Base-by-base conservation (phyloP, 2,329 filamentous ascomycete species). In the Curvularia eragrostidis region DNA sequence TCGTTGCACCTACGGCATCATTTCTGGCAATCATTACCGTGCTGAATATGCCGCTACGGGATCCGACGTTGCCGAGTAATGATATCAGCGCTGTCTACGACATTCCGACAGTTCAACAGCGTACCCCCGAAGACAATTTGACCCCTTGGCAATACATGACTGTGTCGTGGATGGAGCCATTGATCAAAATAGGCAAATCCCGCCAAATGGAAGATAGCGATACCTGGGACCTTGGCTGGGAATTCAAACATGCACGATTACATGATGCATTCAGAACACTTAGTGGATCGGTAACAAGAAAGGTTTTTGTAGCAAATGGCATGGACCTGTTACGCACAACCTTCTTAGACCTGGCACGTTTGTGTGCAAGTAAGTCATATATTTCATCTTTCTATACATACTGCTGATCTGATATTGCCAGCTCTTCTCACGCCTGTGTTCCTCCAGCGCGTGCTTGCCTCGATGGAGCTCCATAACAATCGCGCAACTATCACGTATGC, bases 101-200 rank as follows among this genome's bases (percentile, higher is more conserved):
- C 18, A 62, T 76, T 4, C 86, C 90, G 1, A 87, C 83, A 0
- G 81, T 78, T 2, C 75, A 81, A 2, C 78, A 90, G n/a, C 88
- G 91, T 28, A 88, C 84, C 47, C 89, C 93, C 0, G 93, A 97
- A 73, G 93, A 97, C 66, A 87, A 90, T 62, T 74, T 96, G 23
- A 90, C 84, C 0, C 80, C 93, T 0, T 93, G 91, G 84, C 90
- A 93, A 65, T 97, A 91, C 77, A 90, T 94, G 85, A 89, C 86
- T 5, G 89, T 96, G 26, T 90, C 86, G 0, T 97, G 93, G 93
- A 89, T 96, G 78, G 80, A 81, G 0, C 89, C 92, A 0, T 77
- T 96, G 6, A 91, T 96, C 12, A 78, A 80, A 1, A 76, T 87
- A 23, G 91, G 89, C 1, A 84, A 81, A 41, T 79, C 81, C 28